A percentile compares a stretch with the other conserved stretches of the same genome.
Conservation (phyloP, 192 early-diverging fungal species). For the Backusella circina region DNA sequence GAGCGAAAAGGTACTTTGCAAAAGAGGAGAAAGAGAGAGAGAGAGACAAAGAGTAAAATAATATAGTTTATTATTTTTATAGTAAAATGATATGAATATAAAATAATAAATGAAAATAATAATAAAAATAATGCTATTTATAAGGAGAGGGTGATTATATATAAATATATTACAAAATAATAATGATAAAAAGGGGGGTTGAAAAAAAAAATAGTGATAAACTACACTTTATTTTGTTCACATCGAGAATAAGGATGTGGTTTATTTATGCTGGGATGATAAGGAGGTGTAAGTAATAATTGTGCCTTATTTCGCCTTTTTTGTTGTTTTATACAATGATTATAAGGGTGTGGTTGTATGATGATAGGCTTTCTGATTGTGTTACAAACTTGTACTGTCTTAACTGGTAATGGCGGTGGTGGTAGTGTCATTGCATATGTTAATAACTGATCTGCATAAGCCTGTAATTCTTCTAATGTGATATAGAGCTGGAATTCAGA, state of each 20-base stretch:
- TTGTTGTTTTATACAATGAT: background rate
- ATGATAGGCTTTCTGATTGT: background rate
- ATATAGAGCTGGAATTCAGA: conserved; percentile 67
- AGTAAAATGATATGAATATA: background rate
- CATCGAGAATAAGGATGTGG: background rate
- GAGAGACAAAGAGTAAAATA: background rate
- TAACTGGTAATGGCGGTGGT: background rate
- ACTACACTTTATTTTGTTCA: background rate
- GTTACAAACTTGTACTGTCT: background rate
- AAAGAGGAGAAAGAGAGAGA: background rate
- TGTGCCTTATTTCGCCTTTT: background rate
- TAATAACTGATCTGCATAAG: conserved; percentile 58
- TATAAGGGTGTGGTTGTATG: background rate
- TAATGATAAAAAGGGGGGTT: background rate
- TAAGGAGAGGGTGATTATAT: background rate
- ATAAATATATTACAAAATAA: conserved; percentile 1
- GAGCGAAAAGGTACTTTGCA: background rate
- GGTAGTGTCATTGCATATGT: conserved; percentile 18
- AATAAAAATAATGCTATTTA: background rate
- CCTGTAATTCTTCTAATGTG: conserved; percentile 54
- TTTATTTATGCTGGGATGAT: background rate
- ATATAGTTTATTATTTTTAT: background rate
- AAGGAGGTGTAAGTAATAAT: background rate
- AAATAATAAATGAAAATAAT: background rate
- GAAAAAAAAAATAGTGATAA: background rate